Evolutionary conservation across 2,329 filamentous ascomycete species (phyloP).

Genomic region (Stachybotrys elegans): DNA sequence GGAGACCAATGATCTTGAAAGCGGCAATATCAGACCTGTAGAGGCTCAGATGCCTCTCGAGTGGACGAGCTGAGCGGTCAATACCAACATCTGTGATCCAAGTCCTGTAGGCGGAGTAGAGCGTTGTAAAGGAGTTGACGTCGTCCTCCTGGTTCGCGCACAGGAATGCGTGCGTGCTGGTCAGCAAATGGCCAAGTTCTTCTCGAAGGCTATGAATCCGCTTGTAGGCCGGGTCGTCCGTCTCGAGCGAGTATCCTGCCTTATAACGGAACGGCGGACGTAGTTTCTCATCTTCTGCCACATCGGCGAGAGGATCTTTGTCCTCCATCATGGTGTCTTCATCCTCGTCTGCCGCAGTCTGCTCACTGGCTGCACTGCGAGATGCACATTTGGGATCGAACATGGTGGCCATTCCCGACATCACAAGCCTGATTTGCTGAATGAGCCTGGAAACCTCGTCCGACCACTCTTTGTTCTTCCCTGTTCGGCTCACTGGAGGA

Average conservation of each 20-base stretch:
- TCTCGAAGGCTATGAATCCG: slow-evolving; percentile 78
- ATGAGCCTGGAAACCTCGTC: slow-evolving; percentile 91
- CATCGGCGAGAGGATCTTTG: slow-evolving; percentile 54
- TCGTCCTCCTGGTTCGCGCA: slow-evolving; percentile 86
- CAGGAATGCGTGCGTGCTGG: slow-evolving; percentile 80
- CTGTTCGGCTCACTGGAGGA: slow-evolving; percentile 80
- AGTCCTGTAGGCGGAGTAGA: slow-evolving; percentile 88
- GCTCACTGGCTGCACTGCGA: slow-evolving; percentile 37
- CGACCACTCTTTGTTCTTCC: slow-evolving; percentile 98
- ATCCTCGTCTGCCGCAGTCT: slow-evolving; percentile 52
- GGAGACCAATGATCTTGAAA: slow-evolving; percentile 89
- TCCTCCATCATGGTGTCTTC: slow-evolving; percentile 41
- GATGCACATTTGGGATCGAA: slow-evolving; percentile 77
- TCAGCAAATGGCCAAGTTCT: slow-evolving; percentile 72
- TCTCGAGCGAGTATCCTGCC: slow-evolving; percentile 73
- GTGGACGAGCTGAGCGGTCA: slow-evolving; percentile 86
- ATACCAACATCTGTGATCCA: slow-evolving; percentile 99
- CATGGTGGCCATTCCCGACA: slow-evolving; percentile 83
- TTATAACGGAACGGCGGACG: slow-evolving; percentile 85
- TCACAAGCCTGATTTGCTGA: slow-evolving; percentile 79
- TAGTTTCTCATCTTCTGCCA: slow-evolving; percentile 73
- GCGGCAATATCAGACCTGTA: slow-evolving; percentile 83
- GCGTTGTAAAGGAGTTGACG: slow-evolving; percentile 86
- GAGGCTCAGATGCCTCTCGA: slow-evolving; percentile 80
- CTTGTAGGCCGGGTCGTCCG: slow-evolving; percentile 54